Base-by-base conservation (phyloP, 1,284 basidiomycete genomes). In the Sporisorium reilianum region DNA sequence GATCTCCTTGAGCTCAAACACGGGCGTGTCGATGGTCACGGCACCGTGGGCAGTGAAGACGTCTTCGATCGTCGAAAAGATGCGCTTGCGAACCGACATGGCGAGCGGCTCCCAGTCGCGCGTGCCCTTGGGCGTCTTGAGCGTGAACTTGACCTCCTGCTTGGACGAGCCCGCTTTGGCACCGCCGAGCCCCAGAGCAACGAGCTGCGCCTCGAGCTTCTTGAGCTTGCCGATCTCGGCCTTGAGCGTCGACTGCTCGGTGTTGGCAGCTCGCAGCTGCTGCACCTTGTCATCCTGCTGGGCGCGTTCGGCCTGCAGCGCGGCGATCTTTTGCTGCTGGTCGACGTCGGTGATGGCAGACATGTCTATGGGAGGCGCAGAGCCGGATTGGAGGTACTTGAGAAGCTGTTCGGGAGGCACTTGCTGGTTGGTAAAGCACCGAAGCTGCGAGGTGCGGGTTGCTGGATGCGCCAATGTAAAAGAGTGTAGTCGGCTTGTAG, bases 1-100 rank as follows among this genome's bases (percentile, higher is more conserved):
- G 71, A 99, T 91, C 83, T 99, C 96, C 85, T 95, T 95, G 71
- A 96, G 91, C 87, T 99, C 96, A 81, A 99, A 98, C 20, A 98
- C 95, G 63, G 96, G 96, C 2, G 96, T 99, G 86, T 99, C 96
- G 69, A 99, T 93, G 69, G 93, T 95, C 63, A 91, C 89, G 2
- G 91, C 96, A 38, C 97, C 96, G 84, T 92, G 97, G 16, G 90
- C 89, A 60, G 93, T 90, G 85, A 99, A 99, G 71, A 91, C 90
- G 5, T 91, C 90, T 84, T 94, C 93, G 78, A 99, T 92, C 55
- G 91, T 93, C 41, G 89, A 88, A 83, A 98, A 96, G 82, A 99
- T 92, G 85, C 93, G 90, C 80, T 93, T 91, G 64, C 96, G 90
- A 75, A 97, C 91, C 82, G 92, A 91, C 89, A 97, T 97, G 82